These are phyloP conservation scores for Globisporangium alternatum DNA, from an alignment of 352 stramenopile species.

Conservation along the genomic window DNA sequence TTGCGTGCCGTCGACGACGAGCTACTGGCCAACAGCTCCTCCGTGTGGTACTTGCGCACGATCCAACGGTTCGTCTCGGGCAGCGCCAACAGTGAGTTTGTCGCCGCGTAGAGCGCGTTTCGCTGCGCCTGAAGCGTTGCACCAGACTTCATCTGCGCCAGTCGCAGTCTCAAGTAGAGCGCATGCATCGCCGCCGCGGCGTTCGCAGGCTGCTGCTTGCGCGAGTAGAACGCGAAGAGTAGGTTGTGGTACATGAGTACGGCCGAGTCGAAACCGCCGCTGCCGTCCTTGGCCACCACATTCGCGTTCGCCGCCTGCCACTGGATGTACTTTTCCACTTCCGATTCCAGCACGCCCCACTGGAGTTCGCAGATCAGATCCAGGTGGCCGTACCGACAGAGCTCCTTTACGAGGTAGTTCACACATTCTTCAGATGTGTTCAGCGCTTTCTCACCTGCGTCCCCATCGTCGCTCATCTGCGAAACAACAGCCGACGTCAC, in stretches of 20 bases:
- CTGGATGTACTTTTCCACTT: constrained; percentile 70
- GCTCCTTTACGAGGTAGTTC: constrained; percentile 70
- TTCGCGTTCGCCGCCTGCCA: constrained; percentile 74
- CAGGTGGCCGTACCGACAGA: constrained; percentile 59
- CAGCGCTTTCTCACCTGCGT: constrained; percentile 15
- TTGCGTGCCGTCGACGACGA: constrained; percentile 12
- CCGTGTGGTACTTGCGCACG: constrained; percentile 65
- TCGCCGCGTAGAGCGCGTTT: constrained; percentile 55
- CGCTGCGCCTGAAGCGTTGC: constrained; percentile 49
- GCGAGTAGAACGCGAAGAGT: constrained; percentile 66
- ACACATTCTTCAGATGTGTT: constrained; percentile 64
- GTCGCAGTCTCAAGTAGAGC: constrained; percentile 45
- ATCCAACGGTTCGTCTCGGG: constrained; percentile 56
- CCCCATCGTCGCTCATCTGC: constrained; percentile 13
- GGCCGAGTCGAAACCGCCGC: constrained; percentile 31
- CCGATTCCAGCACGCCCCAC: constrained; percentile 51
- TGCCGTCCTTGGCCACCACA: constrained; percentile 30
- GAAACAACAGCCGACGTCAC: constrained; percentile 24
- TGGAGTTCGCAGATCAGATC: constrained; percentile 74
- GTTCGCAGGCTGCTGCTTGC: constrained; percentile 60
- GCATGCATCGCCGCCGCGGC: constrained; percentile 58
- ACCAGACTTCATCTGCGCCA: constrained; percentile 37
- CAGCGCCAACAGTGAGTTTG: constrained; percentile 38
- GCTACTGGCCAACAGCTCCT: constrained; percentile 34
- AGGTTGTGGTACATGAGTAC: constrained; percentile 65